phyloP scores from a whole-genome alignment of 116 monocot genomes.

The Trichopus zeylanicus region DNA sequence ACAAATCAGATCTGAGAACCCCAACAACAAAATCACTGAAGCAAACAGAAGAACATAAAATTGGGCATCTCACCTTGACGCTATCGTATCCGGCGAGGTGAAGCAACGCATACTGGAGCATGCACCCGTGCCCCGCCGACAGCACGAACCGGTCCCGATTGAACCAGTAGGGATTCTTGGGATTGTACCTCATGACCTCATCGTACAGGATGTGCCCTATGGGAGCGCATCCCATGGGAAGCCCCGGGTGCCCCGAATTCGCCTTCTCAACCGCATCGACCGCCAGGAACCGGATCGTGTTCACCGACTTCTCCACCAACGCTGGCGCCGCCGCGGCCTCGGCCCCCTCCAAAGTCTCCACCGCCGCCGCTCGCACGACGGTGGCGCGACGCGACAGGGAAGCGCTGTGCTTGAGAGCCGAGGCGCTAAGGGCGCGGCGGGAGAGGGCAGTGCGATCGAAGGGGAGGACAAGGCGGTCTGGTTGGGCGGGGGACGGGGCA shows the following conservation, averaged over 20 bases:
- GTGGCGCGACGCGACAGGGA: not conserved
- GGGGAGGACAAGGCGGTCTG: conserved; percentile 28
- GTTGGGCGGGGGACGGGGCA: conserved; percentile 6
- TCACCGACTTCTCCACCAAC: conserved; percentile 70
- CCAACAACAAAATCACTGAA: too few species aligned
- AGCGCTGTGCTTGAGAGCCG: not conserved
- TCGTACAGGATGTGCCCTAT: conserved; percentile 76
- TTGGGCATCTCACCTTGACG: conserved; percentile 33
- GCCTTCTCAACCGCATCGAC: conserved; percentile 87
- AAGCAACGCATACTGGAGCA: conserved; percentile 75
- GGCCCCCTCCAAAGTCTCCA: conserved; percentile 29
- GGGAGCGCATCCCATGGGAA: conserved; percentile 82
- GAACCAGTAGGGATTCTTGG: conserved; percentile 82
- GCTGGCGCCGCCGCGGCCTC: conserved; percentile 18
- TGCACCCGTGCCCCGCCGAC: conserved; percentile 75
- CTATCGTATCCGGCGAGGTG: conserved; percentile 79
- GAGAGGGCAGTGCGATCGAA: conserved; percentile 43
- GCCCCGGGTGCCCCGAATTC: conserved; percentile 75
- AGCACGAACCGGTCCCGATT: conserved; percentile 72
- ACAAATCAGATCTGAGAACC: too few species aligned
- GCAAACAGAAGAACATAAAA: not conserved
- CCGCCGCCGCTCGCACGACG: conserved; percentile 12
- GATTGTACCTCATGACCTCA: conserved; percentile 79
- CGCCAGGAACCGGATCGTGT: conserved; percentile 77
- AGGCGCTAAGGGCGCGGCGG: conserved; percentile 14